These are phyloP conservation scores for Daphne laureola DNA, from an alignment of 441 rosid species.

Conservation along the genomic window DNA sequence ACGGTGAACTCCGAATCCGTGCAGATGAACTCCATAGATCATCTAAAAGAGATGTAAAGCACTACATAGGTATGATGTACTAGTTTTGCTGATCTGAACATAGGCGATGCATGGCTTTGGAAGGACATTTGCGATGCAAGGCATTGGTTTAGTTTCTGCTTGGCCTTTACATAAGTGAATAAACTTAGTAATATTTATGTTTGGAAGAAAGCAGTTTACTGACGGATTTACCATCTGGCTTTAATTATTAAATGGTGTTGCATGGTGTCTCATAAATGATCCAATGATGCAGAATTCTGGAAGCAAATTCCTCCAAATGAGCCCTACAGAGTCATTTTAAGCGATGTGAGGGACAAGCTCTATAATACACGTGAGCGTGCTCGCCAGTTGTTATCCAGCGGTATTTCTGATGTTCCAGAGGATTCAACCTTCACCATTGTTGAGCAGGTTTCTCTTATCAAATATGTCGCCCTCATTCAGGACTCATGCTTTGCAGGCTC, in stretches of 20 bases:
- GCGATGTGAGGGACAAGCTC: slow-evolving; percentile 53
- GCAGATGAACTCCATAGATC: slow-evolving; percentile 35
- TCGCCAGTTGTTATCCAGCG: slow-evolving; percentile 44
- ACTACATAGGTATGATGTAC: slow-evolving; percentile 33
- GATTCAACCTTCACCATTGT: slow-evolving; percentile 39
- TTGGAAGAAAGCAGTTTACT: background rate
- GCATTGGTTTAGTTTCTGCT: too few relatives aligned
- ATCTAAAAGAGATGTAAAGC: slow-evolving; percentile 40
- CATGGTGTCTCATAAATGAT: background rate
- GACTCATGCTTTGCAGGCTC: too few relatives aligned
- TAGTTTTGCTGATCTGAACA: background rate
- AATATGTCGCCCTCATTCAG: too few relatives aligned
- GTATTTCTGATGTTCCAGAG: slow-evolving; percentile 52
- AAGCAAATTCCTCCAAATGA: slow-evolving; percentile 48
- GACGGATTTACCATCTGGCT: background rate
- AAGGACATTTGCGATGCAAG: too few relatives aligned
- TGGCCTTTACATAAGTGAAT: too few relatives aligned
- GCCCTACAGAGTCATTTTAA: slow-evolving; percentile 54
- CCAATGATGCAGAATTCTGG: slow-evolving; percentile 45
- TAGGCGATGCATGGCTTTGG: too few relatives aligned
- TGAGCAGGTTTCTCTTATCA: slow-evolving; percentile 35
- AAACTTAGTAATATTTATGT: too few relatives aligned
- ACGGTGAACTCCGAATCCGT: slow-evolving; percentile 34
- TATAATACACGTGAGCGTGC: slow-evolving; percentile 54
- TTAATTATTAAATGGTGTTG: background rate